Evolutionary conservation across 2,329 filamentous ascomycete genomes (phyloP), one percentile per base, ranked within the genome.

Genomic region (Colletotrichum neosansevieriae): DNA sequence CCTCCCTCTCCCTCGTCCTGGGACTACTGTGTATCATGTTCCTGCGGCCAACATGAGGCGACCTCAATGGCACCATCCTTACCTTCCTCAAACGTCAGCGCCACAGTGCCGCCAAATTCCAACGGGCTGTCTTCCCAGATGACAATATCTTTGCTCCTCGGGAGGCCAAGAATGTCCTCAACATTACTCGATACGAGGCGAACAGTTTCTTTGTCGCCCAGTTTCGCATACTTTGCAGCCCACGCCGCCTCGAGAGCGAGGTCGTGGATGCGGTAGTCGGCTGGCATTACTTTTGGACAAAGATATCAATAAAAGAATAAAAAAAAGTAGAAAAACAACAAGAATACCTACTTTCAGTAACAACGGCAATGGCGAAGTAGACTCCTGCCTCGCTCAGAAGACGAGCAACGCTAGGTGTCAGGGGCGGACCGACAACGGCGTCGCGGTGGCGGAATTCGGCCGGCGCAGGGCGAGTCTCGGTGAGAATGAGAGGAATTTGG

Each of bases 111-210:
- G 3, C 79, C 79, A 57, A 76, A 79, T 63, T 79, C 74, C 47
- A 84, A 70, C 19, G 82, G 82, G 71, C 78, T 76, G 5, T 80
- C 80, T 70, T 83, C 81, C 73, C 77, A 84, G 15, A 84, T 67
- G 10, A 84, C 82, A 49, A 82, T 73, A 64, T 84, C 82, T 12
- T 71, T 73, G 56, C 74, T 75, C 34, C 68, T 74, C 49, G 78
- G 72, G 24, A 83, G 73, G 2, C 76, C 74, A 17, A 84, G 72
- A 21, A 83, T 82, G 44, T 77, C 73, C 69, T 83, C 80, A 21
- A 83, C 74, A 58, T 83, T 83, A 19, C 70, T 73, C 6, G 79
- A 77, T 1, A 83, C 77, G 15, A 84, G 74, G 24, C 76, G 71
- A 13, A 83, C 72, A 12, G 78, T 76, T 19, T 79, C 72, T 19